A percentile compares a stretch with the other conserved stretches of the same genome.
These are phyloP conservation scores for Rhizopogon sp. DNA, from an alignment of 768 basidiomycete genomes.

Conservation along the genomic window DNA sequence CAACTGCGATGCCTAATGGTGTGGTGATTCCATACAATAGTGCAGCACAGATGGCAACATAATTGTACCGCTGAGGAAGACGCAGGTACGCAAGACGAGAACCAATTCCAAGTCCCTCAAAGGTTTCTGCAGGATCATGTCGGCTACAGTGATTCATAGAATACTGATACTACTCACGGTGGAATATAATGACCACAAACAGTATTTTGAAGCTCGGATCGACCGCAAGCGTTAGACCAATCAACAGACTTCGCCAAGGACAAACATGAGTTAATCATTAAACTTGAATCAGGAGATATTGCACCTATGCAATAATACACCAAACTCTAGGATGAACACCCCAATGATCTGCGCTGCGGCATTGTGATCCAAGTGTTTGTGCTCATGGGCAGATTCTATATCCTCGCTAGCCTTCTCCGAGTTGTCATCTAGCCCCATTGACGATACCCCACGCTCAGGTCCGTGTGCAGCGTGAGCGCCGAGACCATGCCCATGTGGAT, in stretches of 20 bases:
- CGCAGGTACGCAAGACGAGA: conserved; percentile 79
- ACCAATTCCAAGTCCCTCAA: conserved; percentile 92
- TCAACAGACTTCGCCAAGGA: conserved; percentile 51
- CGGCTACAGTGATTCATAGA: background rate
- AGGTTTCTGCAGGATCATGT: conserved; percentile 55
- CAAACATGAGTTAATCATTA: background rate
- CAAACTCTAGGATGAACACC: conserved; percentile 90
- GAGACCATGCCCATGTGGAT: conserved; percentile 60
- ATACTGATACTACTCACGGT: conserved; percentile 56
- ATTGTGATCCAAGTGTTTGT: conserved; percentile 31
- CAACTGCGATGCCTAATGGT: conserved; percentile 84
- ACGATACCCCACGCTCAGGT: conserved; percentile 39
- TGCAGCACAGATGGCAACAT: conserved; percentile 56
- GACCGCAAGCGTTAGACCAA: conserved; percentile 93
- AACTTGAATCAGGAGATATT: background rate
- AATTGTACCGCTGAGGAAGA: conserved; percentile 49
- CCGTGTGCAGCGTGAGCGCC: conserved; percentile 67
- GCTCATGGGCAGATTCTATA: conserved; percentile 19
- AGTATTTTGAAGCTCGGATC: conserved; percentile 73
- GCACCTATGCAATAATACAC: conserved; percentile 81
- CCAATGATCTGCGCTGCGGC: conserved; percentile 74
- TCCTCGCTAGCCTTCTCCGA: conserved; percentile 21
- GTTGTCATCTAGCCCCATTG: conserved; percentile 5
- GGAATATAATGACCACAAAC: conserved; percentile 89
- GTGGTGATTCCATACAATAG: conserved; percentile 72